Conservation (phyloP, 2,329 filamentous ascomycete genomes). For the Ustulina deusta region DNA sequence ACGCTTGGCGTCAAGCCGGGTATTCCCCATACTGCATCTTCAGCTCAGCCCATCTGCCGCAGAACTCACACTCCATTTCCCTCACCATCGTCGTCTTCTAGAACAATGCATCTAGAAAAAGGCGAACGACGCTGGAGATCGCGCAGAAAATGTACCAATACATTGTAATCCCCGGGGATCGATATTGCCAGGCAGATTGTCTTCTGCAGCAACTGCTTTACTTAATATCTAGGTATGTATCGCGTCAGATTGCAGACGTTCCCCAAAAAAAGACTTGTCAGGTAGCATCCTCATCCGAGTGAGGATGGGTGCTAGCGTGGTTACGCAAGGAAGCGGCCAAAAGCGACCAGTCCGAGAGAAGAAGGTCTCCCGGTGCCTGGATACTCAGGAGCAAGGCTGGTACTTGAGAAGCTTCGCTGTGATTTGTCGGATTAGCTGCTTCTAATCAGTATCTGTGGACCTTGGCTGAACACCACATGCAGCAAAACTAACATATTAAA, state of each 20-base stretch:
- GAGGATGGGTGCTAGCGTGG: neutral
- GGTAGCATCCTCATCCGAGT: neutral
- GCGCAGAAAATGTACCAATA: neutral
- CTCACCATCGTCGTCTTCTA: conserved; percentile 13
- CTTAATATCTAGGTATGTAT: neutral
- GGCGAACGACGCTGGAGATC: neutral
- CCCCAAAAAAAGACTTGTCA: neutral
- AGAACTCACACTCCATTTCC: neutral
- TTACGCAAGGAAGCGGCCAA: conserved; percentile 8
- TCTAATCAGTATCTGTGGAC: conserved; percentile 13
- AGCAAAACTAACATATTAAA: neutral
- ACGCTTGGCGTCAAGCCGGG: conserved; percentile 18
- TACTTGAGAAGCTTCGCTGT: conserved; percentile 6
- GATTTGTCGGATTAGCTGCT: conserved; percentile 17
- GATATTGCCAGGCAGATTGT: neutral
- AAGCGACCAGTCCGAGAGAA: conserved; percentile 32
- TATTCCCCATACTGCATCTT: conserved; percentile 23
- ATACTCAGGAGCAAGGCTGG: conserved; percentile 21
- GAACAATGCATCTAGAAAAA: conserved; percentile 10
- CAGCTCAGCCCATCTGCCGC: conserved; percentile 18
- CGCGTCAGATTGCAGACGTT: conserved; percentile 1
- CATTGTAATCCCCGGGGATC: conserved; percentile 2
- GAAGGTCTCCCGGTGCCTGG: conserved; percentile 32
- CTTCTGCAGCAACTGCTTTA: neutral
- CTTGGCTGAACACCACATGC: conserved; percentile 30